Conservation (phyloP, 108 stramenopile genomes). For the Epithemia pelagica region DNA sequence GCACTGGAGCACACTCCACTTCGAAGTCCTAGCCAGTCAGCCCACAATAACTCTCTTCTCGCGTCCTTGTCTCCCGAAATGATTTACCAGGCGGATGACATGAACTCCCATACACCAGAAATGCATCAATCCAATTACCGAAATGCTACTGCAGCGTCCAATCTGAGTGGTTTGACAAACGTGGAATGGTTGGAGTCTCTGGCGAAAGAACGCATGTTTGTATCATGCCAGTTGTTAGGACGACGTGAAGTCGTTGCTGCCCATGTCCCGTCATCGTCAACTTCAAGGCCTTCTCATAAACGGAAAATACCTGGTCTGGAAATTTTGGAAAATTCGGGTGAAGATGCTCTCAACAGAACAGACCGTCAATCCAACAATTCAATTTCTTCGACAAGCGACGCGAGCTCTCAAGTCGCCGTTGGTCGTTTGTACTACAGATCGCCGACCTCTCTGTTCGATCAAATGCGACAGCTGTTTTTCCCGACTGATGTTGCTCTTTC, state of each 20-base stretch:
- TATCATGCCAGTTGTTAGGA: slow-evolving; percentile 53
- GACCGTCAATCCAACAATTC: not conserved
- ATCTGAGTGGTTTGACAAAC: not conserved
- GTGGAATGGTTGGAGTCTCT: slow-evolving; percentile 34
- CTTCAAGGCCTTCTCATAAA: not conserved
- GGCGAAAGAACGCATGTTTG: slow-evolving; percentile 32
- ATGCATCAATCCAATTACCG: too few species aligned
- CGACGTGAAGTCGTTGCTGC: slow-evolving; percentile 16
- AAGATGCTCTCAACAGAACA: not conserved
- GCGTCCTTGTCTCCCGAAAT: not conserved
- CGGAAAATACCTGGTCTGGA: not conserved
- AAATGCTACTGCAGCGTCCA: not conserved
- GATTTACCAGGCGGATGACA: not conserved
- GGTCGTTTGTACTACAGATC: slow-evolving; percentile 48
- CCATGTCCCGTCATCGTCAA: not conserved
- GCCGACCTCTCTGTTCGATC: slow-evolving; percentile 13
- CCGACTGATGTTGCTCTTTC: slow-evolving; percentile 27
- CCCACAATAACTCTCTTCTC: not conserved
- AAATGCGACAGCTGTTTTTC: slow-evolving; percentile 25
- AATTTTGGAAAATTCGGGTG: not conserved
- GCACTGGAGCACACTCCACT: too few species aligned
- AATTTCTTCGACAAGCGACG: not conserved
- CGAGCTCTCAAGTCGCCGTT: slow-evolving; percentile 35
- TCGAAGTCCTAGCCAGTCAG: not conserved
- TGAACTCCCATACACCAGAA: too few species aligned